A percentile compares a stretch with the other conserved stretches of the same genome.
These are phyloP conservation scores for Harringtonia aguacate DNA, from an alignment of 2,329 filamentous ascomycete species.

Conservation along the genomic window DNA sequence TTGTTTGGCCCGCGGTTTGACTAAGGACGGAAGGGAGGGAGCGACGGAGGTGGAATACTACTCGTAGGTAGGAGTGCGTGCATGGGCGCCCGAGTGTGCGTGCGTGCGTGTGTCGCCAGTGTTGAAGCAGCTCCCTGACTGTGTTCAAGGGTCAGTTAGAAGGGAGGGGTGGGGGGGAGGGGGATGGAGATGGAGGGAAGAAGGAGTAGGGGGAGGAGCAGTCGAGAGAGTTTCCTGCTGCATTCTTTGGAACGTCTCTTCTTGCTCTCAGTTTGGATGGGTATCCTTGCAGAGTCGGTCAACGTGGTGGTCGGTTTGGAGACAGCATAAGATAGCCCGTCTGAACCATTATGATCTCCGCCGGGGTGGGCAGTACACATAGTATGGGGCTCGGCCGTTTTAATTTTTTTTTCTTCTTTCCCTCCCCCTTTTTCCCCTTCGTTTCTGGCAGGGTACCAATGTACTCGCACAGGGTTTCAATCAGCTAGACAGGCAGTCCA, in stretches of 20 bases:
- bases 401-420: constrained; percentile 5
- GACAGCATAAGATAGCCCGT: constrained; percentile 28
- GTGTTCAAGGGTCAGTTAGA: too few species aligned
- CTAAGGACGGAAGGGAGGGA: background rate
- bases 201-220: too few species aligned
- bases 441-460: too few species aligned
- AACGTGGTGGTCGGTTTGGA: background rate
- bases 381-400: constrained; percentile 11
- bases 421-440: background rate
- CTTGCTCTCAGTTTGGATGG: background rate
- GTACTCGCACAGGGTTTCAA: too few species aligned
- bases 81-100: too few species aligned
- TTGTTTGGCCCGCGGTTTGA: background rate
- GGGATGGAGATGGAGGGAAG: background rate
- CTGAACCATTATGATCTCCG: constrained; percentile 28
- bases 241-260: too few species aligned
- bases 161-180: background rate
- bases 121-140: too few species aligned
- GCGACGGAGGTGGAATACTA: too few species aligned
- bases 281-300: background rate
- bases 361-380: constrained; percentile 15
- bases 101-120: background rate
- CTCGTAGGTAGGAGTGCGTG: too few species aligned
- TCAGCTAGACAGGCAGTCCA: too few species aligned
- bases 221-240: too few species aligned